phyloP scores from a whole-genome alignment of 306 rosid genomes.

The Rosa rugosa region DNA sequence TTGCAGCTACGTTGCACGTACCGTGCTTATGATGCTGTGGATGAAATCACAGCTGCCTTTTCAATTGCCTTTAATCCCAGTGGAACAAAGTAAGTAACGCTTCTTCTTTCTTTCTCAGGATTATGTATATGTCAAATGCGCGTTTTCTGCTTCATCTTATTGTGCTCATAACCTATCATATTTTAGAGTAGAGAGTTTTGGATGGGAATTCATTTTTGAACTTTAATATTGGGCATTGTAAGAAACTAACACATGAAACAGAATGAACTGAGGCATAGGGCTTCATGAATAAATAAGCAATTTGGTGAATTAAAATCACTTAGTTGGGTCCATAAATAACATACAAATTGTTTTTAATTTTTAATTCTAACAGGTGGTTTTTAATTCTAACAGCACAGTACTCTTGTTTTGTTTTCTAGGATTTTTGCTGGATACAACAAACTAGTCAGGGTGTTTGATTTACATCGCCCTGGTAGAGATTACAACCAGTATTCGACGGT shows the following conservation, averaged over 20 bases:
- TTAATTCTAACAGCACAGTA: neutral
- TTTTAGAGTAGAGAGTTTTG: neutral
- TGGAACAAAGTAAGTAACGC: constrained; percentile 70
- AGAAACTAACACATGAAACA: neutral
- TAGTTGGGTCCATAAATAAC: neutral
- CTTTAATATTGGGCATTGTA: neutral
- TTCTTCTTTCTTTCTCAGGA: constrained; percentile 5
- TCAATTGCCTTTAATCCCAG: constrained; percentile 87
- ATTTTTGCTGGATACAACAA: constrained; percentile 97
- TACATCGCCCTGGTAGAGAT: constrained; percentile 96
- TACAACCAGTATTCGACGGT: constrained; percentile 66
- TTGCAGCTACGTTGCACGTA: constrained; percentile 92
- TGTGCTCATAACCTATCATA: neutral
- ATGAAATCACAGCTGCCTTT: constrained; percentile 89
- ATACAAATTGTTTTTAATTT: no score
- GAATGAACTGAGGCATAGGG: neutral
- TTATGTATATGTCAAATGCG: neutral
- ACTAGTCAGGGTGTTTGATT: constrained; percentile 82
- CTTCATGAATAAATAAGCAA: constrained; percentile 6
- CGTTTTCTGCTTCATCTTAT: neutral
- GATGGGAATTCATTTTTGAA: neutral
- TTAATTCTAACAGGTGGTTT: constrained; percentile 2
- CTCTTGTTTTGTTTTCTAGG: constrained; percentile 43
- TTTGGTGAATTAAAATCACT: neutral
- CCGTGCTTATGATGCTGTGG: constrained; percentile 96